A percentile compares a stretch with the other conserved stretches of the same genome.
Conservation (phyloP, 495 filamentous ascomycete species). For the Durotheca rogersii region DNA sequence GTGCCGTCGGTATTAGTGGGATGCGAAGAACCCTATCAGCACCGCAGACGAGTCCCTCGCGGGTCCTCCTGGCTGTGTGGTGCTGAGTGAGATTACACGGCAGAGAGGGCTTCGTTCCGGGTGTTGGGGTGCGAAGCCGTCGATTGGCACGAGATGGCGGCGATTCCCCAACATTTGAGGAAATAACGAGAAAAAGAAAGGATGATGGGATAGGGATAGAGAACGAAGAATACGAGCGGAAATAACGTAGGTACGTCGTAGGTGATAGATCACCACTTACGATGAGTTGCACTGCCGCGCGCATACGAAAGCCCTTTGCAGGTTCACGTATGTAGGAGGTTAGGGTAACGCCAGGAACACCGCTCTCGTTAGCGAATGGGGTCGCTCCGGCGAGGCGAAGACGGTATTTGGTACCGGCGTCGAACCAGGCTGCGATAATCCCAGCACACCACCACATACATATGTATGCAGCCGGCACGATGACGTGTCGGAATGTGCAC, state of each 20-base stretch:
- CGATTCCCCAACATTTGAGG: slow-evolving; percentile 4
- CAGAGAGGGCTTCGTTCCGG: slow-evolving; percentile 14
- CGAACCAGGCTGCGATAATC: slow-evolving; percentile 9
- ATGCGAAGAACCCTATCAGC: slow-evolving; percentile 32
- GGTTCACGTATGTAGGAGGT: neutral
- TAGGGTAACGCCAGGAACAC: slow-evolving; percentile 8
- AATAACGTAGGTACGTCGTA: too few relatives aligned
- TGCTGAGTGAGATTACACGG: slow-evolving; percentile 7
- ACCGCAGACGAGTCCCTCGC: slow-evolving; percentile 13
- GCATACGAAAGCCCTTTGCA: neutral
- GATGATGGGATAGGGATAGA: neutral
- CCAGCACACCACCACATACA: slow-evolving; percentile 13
- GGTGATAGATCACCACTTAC: slow-evolving; percentile 7
- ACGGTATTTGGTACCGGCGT: neutral
- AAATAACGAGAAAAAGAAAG: slow-evolving; percentile 15
- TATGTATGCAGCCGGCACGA: slow-evolving; percentile 23
- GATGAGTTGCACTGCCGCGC: neutral
- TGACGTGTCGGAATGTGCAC: slow-evolving; percentile 24
- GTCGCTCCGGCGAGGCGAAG: too few relatives aligned
- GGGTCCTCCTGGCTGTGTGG: neutral
- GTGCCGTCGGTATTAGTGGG: slow-evolving; percentile 17
- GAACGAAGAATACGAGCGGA: too few relatives aligned
- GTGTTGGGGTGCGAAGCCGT: slow-evolving; percentile 8
- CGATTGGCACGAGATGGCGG: slow-evolving; percentile 12
- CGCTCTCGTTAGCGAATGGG: too few relatives aligned